A percentile compares a stretch with the other conserved stretches of the same genome.
phyloP scores from a whole-genome alignment of 148 eudicot genomes.

The Chenopodium formosanum region DNA sequence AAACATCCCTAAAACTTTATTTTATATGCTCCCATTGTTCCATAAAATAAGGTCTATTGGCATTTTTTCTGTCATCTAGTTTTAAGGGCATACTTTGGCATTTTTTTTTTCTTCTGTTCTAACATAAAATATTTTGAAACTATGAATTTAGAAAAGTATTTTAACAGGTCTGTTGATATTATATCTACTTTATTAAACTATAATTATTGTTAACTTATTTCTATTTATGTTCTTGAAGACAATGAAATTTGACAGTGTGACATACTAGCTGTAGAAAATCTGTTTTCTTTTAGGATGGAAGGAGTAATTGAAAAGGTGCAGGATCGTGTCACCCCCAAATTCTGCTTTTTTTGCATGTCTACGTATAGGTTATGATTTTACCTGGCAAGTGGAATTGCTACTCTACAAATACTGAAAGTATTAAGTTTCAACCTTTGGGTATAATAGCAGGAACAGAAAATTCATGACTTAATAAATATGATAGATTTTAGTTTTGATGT shows the following conservation, averaged over 20 bases:
- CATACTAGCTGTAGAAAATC: neutral
- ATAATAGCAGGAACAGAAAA: neutral
- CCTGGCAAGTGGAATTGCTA: neutral
- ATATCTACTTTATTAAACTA: neutral
- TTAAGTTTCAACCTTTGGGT: neutral
- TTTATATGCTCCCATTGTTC: neutral
- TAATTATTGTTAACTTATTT: neutral
- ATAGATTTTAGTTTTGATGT: neutral
- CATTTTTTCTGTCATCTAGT: neutral
- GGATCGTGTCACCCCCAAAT: neutral
- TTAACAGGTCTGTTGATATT: neutral
- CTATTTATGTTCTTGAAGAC: neutral
- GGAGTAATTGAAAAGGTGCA: neutral
- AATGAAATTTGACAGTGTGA: neutral
- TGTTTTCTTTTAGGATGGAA: neutral
- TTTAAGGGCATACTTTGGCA: neutral
- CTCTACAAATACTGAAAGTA: neutral
- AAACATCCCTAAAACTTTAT: slow-evolving; percentile 2
- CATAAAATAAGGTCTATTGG: neutral
- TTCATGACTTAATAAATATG: neutral
- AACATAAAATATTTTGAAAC: neutral
- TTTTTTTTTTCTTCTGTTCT: neutral
- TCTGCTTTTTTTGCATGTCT: neutral
- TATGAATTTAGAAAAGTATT: too few relatives aligned
- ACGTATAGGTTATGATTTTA: neutral